Conservation (phyloP, 768 basidiomycete genomes). For the Mycena crocata region DNA sequence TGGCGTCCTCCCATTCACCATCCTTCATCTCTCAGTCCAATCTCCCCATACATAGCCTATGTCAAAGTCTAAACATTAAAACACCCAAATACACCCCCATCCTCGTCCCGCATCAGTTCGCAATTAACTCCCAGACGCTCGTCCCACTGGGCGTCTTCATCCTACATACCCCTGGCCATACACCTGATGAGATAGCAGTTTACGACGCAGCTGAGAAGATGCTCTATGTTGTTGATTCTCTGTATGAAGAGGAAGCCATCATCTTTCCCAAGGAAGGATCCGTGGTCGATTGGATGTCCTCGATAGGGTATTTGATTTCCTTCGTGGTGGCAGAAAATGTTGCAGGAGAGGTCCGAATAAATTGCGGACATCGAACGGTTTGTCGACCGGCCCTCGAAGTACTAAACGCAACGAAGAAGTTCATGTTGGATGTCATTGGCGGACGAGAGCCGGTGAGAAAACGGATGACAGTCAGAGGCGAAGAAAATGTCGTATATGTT, state of each 20-base stretch:
- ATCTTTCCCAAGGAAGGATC: constrained; percentile 68
- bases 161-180: constrained; percentile 70
- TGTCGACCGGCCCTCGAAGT: constrained; percentile 59
- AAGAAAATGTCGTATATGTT: constrained; percentile 43
- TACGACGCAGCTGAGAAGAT: constrained; percentile 62
- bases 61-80: constrained; percentile 51
- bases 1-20: constrained; percentile 61
- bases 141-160: constrained; percentile 52
- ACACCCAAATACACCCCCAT: constrained; percentile 59
- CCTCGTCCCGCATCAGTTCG: constrained; percentile 57
- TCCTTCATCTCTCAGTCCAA: constrained; percentile 54
- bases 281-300: constrained; percentile 60
- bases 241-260: constrained; percentile 66
- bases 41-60: constrained; percentile 60
- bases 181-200: constrained; percentile 67
- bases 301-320: constrained; percentile 55
- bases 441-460: constrained; percentile 51
- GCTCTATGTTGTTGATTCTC: constrained; percentile 68
- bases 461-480: constrained; percentile 40
- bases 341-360: constrained; percentile 51
- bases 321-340: constrained; percentile 48
- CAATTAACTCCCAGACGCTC: constrained; percentile 40
- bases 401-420: constrained; percentile 51
- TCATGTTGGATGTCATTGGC: constrained; percentile 60
- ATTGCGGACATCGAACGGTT: constrained; percentile 62